Conservation (phyloP, 164 flowering plant species). For the Brasenia schreberi region DNA sequence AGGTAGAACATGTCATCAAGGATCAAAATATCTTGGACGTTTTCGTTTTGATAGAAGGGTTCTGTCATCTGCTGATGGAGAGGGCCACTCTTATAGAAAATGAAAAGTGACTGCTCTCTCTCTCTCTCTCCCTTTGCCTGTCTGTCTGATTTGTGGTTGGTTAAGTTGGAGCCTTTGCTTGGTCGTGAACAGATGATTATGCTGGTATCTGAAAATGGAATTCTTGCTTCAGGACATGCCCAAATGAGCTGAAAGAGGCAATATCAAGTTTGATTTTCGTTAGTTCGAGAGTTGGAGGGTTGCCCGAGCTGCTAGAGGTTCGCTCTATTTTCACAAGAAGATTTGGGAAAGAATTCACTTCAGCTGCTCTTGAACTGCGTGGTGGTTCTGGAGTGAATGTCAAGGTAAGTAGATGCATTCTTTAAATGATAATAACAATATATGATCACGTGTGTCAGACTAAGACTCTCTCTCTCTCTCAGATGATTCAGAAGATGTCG, state of each 20-base stretch:
- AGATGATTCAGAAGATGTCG: conserved; percentile 81
- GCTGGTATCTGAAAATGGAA: background rate
- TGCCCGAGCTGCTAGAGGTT: conserved; percentile 76
- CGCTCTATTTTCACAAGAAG: conserved; percentile 36
- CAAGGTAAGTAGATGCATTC: conserved; percentile 21
- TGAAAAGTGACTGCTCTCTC: conserved; percentile 20
- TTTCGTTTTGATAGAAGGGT: conserved; percentile 36
- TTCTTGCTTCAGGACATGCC: conserved; percentile 24
- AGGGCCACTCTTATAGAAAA: conserved; percentile 20
- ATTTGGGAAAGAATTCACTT: conserved; percentile 68
- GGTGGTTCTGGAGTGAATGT: conserved; percentile 60
- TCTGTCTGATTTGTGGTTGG: background rate
- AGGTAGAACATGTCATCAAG: conserved; percentile 64
- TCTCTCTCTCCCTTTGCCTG: background rate
- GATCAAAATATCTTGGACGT: conserved; percentile 65
- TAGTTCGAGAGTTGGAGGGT: conserved; percentile 73
- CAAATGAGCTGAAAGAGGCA: conserved; percentile 70
- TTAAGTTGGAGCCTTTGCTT: too few species aligned
- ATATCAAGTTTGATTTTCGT: conserved; percentile 51
- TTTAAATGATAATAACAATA: too few species aligned
- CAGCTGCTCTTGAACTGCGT: conserved; percentile 51
- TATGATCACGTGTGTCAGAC: too few species aligned
- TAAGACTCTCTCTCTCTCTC: background rate
- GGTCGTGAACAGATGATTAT: background rate
- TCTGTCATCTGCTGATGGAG: conserved; percentile 34